phyloP scores from a whole-genome alignment of 345 rosid species.

The Gossypium longicalyx region DNA sequence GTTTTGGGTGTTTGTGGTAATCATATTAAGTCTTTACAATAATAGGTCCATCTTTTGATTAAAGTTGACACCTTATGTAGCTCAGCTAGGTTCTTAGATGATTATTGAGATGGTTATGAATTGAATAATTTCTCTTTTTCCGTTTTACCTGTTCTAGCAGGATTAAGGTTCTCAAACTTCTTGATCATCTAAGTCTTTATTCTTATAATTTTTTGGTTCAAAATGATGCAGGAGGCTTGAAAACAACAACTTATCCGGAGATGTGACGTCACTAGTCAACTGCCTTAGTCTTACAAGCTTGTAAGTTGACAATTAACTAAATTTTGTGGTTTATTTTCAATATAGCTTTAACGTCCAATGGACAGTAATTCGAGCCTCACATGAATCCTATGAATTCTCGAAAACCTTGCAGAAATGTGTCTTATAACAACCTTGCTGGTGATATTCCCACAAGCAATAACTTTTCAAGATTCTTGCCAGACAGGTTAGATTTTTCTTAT shows the following conservation, averaged over 20 bases:
- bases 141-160: too few species aligned
- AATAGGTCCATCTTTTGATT: too few species aligned
- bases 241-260: conserved; percentile 76
- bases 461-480: conserved; percentile 65
- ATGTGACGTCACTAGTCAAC: conserved; percentile 55
- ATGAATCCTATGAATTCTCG: not conserved
- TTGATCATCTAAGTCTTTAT: not conserved
- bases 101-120: too few species aligned
- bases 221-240: conserved; percentile 63
- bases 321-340: conserved; percentile 1
- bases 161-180: not conserved
- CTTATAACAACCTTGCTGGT: conserved; percentile 74
- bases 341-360: not conserved
- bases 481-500: conserved; percentile 43
- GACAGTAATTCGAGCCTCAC: not conserved
- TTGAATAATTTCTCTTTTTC: too few species aligned
- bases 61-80: too few species aligned
- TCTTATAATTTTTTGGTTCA: not conserved
- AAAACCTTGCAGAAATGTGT: conserved; percentile 60
- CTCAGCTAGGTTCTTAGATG: too few species aligned
- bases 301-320: conserved; percentile 38
- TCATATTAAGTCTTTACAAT: too few species aligned
- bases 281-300: conserved; percentile 68
- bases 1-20: not conserved
- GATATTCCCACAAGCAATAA: conserved; percentile 70